Percentiles rank a stretch among this genome's conserved stretches.
These are phyloP conservation scores for Pascua guehoae DNA, from an alignment of 1,284 basidiomycete genomes.

Conservation along the genomic window DNA sequence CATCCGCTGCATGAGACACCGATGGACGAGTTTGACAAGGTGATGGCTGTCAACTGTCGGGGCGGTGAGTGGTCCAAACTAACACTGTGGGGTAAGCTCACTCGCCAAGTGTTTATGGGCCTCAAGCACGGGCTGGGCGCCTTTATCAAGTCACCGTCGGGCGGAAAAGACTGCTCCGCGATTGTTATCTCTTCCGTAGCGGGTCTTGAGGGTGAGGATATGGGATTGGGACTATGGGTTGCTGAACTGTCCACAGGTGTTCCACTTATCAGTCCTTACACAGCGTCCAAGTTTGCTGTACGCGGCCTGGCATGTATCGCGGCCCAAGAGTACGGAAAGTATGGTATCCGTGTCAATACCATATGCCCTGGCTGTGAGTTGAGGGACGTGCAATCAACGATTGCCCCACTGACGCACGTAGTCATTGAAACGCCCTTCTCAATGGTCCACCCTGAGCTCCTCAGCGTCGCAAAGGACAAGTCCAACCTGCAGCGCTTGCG, in stretches of 20 bases:
- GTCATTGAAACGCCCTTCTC: constrained; percentile 22
- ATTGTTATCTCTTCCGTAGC: constrained; percentile 27
- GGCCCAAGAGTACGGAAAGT: constrained; percentile 28
- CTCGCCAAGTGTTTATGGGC: constrained; percentile 24
- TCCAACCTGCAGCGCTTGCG: constrained; percentile 23
- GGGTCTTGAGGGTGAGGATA: constrained; percentile 21
- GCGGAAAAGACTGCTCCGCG: constrained; percentile 25
- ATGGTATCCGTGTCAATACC: constrained; percentile 31
- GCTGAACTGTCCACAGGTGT: constrained; percentile 27
- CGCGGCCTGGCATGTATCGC: constrained; percentile 26
- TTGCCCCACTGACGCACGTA: neutral
- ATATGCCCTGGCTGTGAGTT: constrained; percentile 23
- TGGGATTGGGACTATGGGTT: neutral
- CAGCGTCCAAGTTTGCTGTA: constrained; percentile 32
- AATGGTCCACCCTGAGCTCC: constrained; percentile 9
- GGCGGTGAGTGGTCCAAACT: constrained; percentile 11
- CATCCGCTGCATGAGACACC: constrained; percentile 11
- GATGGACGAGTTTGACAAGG: constrained; percentile 16
- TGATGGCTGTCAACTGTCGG: constrained; percentile 17
- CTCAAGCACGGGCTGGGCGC: constrained; percentile 21
- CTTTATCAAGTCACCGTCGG: constrained; percentile 20
- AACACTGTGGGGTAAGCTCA: neutral
- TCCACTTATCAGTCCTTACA: constrained; percentile 30
- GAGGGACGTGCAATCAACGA: no score
- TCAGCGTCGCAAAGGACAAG: constrained; percentile 7